Base-by-base conservation (phyloP, 31 red algal species). In the Bonnemaisonia californica region DNA sequence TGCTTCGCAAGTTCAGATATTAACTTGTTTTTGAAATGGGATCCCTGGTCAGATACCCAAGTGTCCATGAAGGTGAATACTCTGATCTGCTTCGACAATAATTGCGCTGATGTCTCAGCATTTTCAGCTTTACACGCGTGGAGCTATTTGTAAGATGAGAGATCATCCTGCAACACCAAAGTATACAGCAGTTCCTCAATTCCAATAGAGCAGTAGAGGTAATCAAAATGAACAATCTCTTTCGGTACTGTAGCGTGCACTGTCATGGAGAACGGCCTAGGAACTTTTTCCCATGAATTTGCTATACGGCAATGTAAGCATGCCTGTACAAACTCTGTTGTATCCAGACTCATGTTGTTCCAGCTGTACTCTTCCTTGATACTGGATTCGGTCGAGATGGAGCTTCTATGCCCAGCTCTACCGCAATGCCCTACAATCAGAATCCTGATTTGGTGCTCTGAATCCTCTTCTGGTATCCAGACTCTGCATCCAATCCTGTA, bases 211-310 rank as follows among this genome's bases (percentile, higher is more conserved):
- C 61, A 31, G 75, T 63, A 79, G 19, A 79, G 47, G 26, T 41
- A 79, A 41, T 79, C 75, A 79, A 34, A 79, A 8, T 79, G 54
- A 29, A 79, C 39, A 41, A 79, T 31, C 57, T 79, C 75, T 9
- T 79, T 79, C 37, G 75, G 55, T 35, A 36, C 19, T 26, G 55
- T 28, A 34, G 9, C 75, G 35, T 79, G 75, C 7, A 63, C 18
- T 37, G 70, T 74, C 23, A n/a, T 26, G 19, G 70, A 48, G 7
- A 54, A 47, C 9, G 70, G 70, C 5, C 70, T 22, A 22, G 70
- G 70, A 23, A 74, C 47, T n/a, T 47, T 74, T 19, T 74, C 29
- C 41, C 70, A 35, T 26, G 36, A 26, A 35, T 74, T 74, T 26
- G 40, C 47, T 32, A 54, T 47, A 30, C 28, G 45, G 70, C 35